Base-by-base conservation (phyloP, 129 eudicot species). In the Pseudognaphalium luteoalbum region DNA sequence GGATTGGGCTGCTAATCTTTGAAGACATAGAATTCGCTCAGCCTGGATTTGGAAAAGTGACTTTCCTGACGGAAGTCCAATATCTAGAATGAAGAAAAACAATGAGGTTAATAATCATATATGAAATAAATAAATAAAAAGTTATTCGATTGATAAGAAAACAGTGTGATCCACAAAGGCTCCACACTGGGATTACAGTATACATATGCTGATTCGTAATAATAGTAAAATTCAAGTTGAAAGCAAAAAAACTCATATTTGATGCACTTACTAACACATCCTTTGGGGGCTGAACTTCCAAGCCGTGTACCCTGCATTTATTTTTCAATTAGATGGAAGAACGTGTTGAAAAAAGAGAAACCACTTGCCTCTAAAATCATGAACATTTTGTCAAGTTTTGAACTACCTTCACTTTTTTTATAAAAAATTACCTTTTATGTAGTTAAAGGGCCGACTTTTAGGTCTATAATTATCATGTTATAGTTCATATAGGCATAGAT, bases 21-120 rank as follows among this genome's bases (percentile, higher is more conserved):
- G 99, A 51, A 89, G 84, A 75, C 96, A 85, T 51, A 89, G 78
- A 69, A 95, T 95, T 74, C 97, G 79, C 81, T 95, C 99, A 78
- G 99, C 99, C 80, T 95, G 99, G 68, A 95, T 89, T 70, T 95
- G 99, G 81, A 91, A 95, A 75, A 95, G 99, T 62, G 99, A 95
- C 80, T 95, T 95, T 59, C 99, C 96, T 68, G 99, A 95, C 72
- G 99, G 99, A 76, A 95, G 97, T 54, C 97, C 97, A 57, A 95
- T 95, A 81, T 95, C 99, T 95, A 86, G 32, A 81, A 78, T 29
- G 30, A 85, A 78, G 63, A 37, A 4, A 66, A 68, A 79, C 21
- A 47, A 56, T 54, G 17, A 15, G 56, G 66, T 66, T 73, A 54
- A n/a, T 1, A 66, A 66, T 4, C 44, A 76, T 19, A 78, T 17